Conservation (phyloP, 2,329 filamentous ascomycete species). For the Cryphonectria carpinicola region DNA sequence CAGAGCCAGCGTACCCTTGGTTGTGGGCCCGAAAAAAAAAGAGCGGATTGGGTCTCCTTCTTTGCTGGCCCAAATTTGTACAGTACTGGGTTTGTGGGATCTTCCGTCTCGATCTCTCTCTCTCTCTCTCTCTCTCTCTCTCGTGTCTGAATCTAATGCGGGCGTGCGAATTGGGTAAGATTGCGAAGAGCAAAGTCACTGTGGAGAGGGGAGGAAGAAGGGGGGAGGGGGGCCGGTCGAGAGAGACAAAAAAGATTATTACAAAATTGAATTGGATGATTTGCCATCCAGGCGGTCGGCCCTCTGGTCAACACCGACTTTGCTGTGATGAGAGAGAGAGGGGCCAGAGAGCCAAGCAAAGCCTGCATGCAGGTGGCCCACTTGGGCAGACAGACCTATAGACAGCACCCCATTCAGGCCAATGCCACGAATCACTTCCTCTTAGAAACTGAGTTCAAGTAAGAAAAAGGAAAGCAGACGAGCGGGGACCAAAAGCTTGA, state of each 20-base stretch:
- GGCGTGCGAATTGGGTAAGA: conserved; percentile 1
- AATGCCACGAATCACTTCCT: not conserved
- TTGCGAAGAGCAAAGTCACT: not conserved
- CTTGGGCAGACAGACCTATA: not conserved
- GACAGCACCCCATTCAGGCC: not conserved
- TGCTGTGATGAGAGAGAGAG: not conserved
- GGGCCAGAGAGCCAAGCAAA: not conserved
- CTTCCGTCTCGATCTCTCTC: not conserved
- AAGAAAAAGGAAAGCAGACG: not conserved
- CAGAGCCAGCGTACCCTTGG: not conserved
- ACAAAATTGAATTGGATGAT: conserved; percentile 5
- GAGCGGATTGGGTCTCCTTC: not conserved
- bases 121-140: not conserved
- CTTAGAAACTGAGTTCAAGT: not conserved
- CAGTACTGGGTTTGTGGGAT: not conserved
- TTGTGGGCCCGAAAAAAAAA: not conserved
- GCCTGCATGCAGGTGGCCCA: not conserved
- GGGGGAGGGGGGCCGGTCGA: not conserved
- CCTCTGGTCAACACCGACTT: not conserved
- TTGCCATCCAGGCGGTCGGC: not conserved
- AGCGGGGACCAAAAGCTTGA: not conserved
- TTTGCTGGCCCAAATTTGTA: not conserved
- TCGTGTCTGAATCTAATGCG: conserved; percentile 8
- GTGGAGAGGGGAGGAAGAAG: not conserved
- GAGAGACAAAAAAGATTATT: not conserved